Percentiles rank a stretch among this genome's conserved stretches.
Conservation (phyloP, 176 grass and related monocot species). For the Carex scoparia region DNA sequence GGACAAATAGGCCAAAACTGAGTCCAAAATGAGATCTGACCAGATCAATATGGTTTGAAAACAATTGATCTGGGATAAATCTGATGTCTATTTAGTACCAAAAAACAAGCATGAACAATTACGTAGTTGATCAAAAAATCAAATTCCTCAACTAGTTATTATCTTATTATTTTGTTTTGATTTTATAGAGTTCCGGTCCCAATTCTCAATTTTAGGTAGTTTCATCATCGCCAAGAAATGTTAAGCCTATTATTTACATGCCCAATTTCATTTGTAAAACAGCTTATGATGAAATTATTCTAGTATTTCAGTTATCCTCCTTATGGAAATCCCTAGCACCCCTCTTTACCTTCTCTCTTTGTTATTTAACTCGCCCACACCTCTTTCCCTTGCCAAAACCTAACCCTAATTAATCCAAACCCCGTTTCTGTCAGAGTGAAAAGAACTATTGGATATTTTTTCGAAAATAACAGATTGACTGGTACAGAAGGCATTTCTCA, state of each 20-base stretch:
- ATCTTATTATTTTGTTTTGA: not conserved
- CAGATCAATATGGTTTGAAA: not conserved
- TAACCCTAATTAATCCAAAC: not conserved
- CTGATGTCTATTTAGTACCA: not conserved
- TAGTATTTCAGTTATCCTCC: not conserved
- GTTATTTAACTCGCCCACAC: not conserved
- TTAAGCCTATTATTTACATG: not conserved
- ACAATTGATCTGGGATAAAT: not conserved
- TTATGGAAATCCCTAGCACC: not conserved
- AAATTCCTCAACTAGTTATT: not conserved
- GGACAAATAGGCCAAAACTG: not conserved
- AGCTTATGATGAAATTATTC: not conserved
- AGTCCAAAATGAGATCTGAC: not conserved
- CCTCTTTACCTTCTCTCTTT: not conserved
- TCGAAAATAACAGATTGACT: not conserved
- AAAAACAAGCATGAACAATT: not conserved
- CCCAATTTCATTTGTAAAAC: slow-evolving; percentile 7
- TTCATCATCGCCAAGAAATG: not conserved
- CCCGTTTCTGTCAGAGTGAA: not conserved
- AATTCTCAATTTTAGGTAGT: not conserved
- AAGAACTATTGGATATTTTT: not conserved
- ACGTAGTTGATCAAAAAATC: not conserved
- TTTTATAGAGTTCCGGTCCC: not conserved
- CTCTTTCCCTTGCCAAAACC: not conserved
- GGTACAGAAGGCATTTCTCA: not conserved